Evolutionary conservation across 768 basidiomycete genomes (phyloP).

Genomic region (Neoboletus subvelutipes): DNA sequence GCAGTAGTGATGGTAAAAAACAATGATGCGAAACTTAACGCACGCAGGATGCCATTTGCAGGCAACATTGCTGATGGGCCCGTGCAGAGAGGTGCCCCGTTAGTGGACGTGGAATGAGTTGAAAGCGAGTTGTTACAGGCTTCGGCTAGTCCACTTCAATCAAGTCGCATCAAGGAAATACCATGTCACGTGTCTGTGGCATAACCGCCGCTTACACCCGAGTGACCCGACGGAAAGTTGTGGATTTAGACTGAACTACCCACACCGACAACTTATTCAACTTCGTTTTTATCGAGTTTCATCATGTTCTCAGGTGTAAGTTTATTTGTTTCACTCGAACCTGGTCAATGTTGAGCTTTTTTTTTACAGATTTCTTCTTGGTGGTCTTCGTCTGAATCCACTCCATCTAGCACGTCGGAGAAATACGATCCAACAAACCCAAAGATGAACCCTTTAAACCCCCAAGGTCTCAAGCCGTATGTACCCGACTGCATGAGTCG

Average conservation of each 20-base stretch:
- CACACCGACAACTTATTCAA: neutral
- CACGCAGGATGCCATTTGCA: conserved; percentile 1
- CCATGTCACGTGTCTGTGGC: neutral
- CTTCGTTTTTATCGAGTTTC: neutral
- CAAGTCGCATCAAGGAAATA: no score
- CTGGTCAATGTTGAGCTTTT: neutral
- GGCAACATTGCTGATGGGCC: conserved; percentile 9
- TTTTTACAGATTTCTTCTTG: conserved; percentile 47
- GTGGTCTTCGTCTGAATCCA: conserved; percentile 47
- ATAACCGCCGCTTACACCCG: no score
- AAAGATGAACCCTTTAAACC: conserved; percentile 86
- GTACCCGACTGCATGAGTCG: conserved; percentile 27
- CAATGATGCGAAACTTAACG: conserved; percentile 13
- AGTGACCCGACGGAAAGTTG: no score
- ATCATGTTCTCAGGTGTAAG: conserved; percentile 46
- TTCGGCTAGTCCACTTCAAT: no score
- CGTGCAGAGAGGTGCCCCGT: neutral
- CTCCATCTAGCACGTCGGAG: conserved; percentile 34
- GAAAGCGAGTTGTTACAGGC: neutral
- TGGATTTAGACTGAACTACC: no score
- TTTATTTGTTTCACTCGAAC: neutral
- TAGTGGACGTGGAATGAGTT: neutral
- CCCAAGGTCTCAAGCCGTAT: conserved; percentile 92
- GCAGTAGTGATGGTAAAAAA: conserved; percentile 12
- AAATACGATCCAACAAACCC: conserved; percentile 74